Percentiles rank a stretch among this genome's conserved stretches.
phyloP scores from a whole-genome alignment of 352 stramenopile genomes.

The Thraustochytrium sp. region DNA sequence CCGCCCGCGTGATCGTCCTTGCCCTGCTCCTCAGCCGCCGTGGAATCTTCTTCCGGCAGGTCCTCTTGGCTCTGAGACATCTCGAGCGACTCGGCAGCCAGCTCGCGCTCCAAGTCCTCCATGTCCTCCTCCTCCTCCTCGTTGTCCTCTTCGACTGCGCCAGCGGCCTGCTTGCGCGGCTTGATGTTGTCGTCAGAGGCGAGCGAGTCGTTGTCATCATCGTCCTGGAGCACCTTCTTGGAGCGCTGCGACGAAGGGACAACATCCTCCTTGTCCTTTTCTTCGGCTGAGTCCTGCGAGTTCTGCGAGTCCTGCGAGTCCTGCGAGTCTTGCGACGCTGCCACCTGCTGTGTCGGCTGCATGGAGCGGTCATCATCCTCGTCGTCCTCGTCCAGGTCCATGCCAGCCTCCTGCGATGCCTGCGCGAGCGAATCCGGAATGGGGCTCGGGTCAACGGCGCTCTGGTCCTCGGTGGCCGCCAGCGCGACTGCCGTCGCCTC shows the following conservation, averaged over 20 bases:
- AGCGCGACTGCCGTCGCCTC: background rate
- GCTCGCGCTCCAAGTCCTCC: background rate
- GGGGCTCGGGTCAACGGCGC: background rate
- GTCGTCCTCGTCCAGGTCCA: slow-evolving; percentile 12
- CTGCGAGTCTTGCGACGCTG: background rate
- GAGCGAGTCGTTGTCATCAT: background rate
- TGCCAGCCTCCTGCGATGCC: background rate
- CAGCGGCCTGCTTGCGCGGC: background rate
- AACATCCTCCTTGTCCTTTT: background rate
- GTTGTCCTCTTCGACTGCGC: background rate
- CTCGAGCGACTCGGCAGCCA: background rate
- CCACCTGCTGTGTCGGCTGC: background rate
- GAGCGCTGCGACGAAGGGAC: no score
- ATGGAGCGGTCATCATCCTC: no score
- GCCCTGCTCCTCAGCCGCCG: background rate
- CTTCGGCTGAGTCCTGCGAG: background rate
- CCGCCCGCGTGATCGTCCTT: background rate
- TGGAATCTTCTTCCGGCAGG: background rate
- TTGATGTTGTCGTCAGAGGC: background rate
- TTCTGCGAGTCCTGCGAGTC: no score
- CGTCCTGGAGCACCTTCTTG: background rate
- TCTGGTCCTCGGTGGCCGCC: background rate
- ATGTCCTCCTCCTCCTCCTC: background rate
- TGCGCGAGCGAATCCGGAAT: background rate
- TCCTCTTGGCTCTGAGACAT: background rate